A percentile compares a stretch with the other conserved stretches of the same genome.
phyloP scores from a whole-genome alignment of 106 monocot genomes.

The Xerophyta viscosa region DNA sequence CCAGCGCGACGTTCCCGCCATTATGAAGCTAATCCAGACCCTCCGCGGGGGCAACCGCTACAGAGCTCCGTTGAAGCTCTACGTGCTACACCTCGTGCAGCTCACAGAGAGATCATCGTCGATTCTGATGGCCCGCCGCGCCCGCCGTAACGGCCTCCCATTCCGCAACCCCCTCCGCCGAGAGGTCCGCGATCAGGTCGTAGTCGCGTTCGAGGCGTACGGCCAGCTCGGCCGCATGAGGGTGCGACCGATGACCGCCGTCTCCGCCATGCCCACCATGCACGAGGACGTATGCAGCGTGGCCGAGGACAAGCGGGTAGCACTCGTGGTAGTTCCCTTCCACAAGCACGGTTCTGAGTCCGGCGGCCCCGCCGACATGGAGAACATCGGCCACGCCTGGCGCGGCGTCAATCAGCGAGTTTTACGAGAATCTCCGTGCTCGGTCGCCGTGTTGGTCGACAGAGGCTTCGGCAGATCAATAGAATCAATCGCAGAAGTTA shows the following conservation, averaged over 20 bases:
- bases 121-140: constrained; percentile 36
- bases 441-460: constrained; percentile 62
- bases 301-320: constrained; percentile 20
- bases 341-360: constrained; percentile 33
- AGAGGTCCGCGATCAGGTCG: constrained; percentile 16
- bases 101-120: constrained; percentile 51
- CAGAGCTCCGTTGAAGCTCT: constrained; percentile 23
- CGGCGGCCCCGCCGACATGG: constrained; percentile 27
- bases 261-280: constrained; percentile 35
- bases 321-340: constrained; percentile 28
- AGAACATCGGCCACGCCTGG: constrained; percentile 42
- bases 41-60: constrained; percentile 40
- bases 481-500: constrained; percentile 34
- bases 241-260: constrained; percentile 27
- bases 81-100: constrained; percentile 42
- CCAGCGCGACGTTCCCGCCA: too few relatives aligned
- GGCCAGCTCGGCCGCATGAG: constrained; percentile 25
- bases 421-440: constrained; percentile 55
- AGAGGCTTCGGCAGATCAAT: constrained; percentile 48
- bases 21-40: too few relatives aligned
- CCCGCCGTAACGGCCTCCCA: constrained; percentile 44
- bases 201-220: constrained; percentile 36
- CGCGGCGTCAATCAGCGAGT: constrained; percentile 50
- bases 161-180: constrained; percentile 25
- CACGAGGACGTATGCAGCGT: constrained; percentile 34